Evolutionary conservation across 768 basidiomycete genomes (phyloP).

Genomic region (Ramaria rubella): DNA sequence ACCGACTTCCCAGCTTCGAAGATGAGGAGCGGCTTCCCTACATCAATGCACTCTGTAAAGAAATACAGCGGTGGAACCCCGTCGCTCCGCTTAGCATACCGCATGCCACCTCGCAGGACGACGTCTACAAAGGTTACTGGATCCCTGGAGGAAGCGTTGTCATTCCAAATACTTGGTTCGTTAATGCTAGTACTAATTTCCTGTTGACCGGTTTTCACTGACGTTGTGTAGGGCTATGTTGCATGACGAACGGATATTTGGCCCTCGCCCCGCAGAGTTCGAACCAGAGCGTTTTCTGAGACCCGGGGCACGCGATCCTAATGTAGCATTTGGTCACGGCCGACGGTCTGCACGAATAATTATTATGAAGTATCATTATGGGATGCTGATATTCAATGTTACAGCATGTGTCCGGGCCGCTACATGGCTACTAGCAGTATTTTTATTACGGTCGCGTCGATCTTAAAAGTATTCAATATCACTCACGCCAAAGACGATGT

Average conservation of each 20-base stretch:
- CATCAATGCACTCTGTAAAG: not conserved
- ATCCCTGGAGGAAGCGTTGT: constrained; percentile 26
- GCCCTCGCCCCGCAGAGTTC: constrained; percentile 11
- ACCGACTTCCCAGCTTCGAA: not conserved
- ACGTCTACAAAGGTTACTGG: constrained; percentile 23
- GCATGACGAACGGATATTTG: constrained; percentile 17
- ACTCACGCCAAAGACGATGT: constrained; percentile 33
- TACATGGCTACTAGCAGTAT: constrained; percentile 43
- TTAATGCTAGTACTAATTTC: constrained; percentile 14
- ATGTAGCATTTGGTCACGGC: not conserved
- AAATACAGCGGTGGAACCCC: not conserved
- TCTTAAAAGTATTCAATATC: constrained; percentile 44
- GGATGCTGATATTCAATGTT: not conserved
- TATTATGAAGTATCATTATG: not conserved
- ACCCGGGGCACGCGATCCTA: constrained; percentile 2
- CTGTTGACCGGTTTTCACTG: not conserved
- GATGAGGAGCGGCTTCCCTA: not conserved
- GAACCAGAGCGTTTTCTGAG: constrained; percentile 12
- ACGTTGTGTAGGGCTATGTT: not conserved
- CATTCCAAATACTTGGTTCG: constrained; percentile 22
- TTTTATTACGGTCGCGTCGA: constrained; percentile 40
- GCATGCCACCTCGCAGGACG: constrained; percentile 25
- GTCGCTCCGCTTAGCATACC: constrained; percentile 15
- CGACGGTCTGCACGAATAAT: not conserved
- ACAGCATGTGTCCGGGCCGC: constrained; percentile 46